Conservation (phyloP, 805 yeast genomes). For the Tetrapisispora pingtungensis region DNA sequence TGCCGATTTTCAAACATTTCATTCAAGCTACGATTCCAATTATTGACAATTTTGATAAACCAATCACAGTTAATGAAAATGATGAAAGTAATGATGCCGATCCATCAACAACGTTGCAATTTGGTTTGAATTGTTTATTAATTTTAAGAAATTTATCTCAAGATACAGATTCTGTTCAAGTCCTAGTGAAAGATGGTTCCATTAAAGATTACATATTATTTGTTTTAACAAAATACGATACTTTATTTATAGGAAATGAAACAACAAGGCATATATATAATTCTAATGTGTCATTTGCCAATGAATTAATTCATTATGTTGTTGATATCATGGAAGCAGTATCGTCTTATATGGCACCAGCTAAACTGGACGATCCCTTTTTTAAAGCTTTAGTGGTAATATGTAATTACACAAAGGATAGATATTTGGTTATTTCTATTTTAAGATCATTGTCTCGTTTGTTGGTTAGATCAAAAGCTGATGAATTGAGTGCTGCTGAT, state of each 20-base stretch:
- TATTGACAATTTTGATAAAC: constrained; percentile 17
- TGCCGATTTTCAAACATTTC: constrained; percentile 32
- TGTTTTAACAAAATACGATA: constrained; percentile 19
- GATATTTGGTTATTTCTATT: constrained; percentile 57
- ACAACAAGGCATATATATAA: constrained; percentile 18
- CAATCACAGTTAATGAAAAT: constrained; percentile 11
- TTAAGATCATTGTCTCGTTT: constrained; percentile 73
- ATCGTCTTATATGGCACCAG: constrained; percentile 72
- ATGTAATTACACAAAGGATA: constrained; percentile 48
- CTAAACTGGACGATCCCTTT: constrained; percentile 55
- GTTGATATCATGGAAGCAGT: constrained; percentile 78
- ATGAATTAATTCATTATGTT: constrained; percentile 56
- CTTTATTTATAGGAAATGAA: constrained; percentile 13
- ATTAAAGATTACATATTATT: constrained; percentile 39
- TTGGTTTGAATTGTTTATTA: constrained; percentile 34
- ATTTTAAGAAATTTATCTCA: constrained; percentile 75
- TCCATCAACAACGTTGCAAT: constrained; percentile 15
- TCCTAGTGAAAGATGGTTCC: constrained; percentile 46
- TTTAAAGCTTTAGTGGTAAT: constrained; percentile 43
- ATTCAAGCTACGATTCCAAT: constrained; percentile 16
- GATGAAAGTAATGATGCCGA: constrained; percentile 3
- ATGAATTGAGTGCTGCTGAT: constrained; percentile 41
- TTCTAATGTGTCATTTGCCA: constrained; percentile 30
- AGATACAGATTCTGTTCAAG: constrained; percentile 72
- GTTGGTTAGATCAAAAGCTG: constrained; percentile 46